phyloP scores from a whole-genome alignment of 1,139 yeast genomes.

The Suhomyces panamericanus region DNA sequence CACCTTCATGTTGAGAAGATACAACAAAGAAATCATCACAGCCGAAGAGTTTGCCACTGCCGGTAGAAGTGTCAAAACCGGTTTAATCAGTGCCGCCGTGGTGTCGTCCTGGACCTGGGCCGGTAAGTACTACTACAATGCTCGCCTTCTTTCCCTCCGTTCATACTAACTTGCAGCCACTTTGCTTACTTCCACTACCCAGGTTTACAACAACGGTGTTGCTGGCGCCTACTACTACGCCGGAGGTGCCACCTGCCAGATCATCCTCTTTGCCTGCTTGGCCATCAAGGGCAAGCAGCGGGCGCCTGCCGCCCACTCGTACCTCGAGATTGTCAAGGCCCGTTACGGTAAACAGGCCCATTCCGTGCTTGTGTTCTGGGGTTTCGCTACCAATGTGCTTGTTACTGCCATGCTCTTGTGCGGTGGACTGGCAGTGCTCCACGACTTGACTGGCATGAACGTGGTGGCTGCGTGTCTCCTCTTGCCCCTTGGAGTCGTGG shows the following conservation, averaged over 20 bases:
- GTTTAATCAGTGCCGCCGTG: conserved; percentile 81
- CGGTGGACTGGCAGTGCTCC: conserved; percentile 82
- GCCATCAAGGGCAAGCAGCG: conserved; percentile 73
- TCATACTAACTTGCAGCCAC: conserved; percentile 42
- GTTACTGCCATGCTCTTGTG: conserved; percentile 87
- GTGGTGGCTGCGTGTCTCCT: conserved; percentile 79
- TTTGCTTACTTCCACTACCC: conserved; percentile 71
- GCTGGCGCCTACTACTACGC: conserved; percentile 77
- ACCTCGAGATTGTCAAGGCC: conserved; percentile 64
- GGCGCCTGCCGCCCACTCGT: conserved; percentile 78
- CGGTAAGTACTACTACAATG: conserved; percentile 23
- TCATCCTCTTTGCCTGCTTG: conserved; percentile 67
- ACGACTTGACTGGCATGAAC: conserved; percentile 79
- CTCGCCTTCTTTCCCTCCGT: neutral
- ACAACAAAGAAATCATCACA: conserved; percentile 77
- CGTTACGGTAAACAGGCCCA: conserved; percentile 76
- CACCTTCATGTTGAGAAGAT: conserved; percentile 67
- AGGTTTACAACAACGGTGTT: conserved; percentile 75
- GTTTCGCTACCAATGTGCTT: conserved; percentile 79
- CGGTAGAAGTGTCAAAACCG: conserved; percentile 79
- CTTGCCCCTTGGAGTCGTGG: conserved; percentile 78
- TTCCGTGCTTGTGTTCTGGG: conserved; percentile 69
- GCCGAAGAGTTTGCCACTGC: conserved; percentile 92
- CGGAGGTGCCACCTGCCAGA: conserved; percentile 74
- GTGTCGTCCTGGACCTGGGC: conserved; percentile 97